Conservation (phyloP, 345 rosid genomes). For the Psidium guajava region DNA sequence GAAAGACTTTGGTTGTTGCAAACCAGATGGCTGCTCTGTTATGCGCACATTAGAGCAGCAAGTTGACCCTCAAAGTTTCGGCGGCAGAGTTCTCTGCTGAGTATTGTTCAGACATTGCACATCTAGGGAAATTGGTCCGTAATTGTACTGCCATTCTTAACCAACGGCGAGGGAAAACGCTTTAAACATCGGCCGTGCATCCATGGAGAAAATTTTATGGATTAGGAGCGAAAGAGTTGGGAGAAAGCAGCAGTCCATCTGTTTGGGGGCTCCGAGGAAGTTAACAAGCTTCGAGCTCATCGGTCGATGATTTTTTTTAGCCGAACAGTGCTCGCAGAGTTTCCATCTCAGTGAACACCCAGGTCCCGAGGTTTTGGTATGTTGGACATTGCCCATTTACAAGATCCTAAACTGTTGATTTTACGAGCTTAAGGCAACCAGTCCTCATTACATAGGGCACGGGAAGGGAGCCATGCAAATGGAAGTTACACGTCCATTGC, state of each 20-base stretch:
- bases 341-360: background rate
- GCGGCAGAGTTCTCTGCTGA: background rate
- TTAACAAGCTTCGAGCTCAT: background rate
- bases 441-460: background rate
- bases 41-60: background rate
- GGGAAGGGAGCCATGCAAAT: background rate
- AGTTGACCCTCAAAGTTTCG: background rate
- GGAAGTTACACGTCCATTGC: background rate
- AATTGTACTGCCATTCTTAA: background rate
- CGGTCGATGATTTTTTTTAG: background rate
- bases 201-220: background rate
- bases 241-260: background rate
- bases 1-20: background rate
- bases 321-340: background rate
- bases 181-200: background rate
- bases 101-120: background rate
- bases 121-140: background rate
- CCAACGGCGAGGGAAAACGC: background rate
- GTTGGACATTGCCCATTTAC: background rate
- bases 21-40: background rate
- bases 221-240: background rate
- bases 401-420: background rate
- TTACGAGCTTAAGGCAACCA: background rate
- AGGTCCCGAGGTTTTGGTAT: background rate
- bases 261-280: background rate